phyloP scores from a whole-genome alignment of 331 rosid species.

The Malus hybrid region DNA sequence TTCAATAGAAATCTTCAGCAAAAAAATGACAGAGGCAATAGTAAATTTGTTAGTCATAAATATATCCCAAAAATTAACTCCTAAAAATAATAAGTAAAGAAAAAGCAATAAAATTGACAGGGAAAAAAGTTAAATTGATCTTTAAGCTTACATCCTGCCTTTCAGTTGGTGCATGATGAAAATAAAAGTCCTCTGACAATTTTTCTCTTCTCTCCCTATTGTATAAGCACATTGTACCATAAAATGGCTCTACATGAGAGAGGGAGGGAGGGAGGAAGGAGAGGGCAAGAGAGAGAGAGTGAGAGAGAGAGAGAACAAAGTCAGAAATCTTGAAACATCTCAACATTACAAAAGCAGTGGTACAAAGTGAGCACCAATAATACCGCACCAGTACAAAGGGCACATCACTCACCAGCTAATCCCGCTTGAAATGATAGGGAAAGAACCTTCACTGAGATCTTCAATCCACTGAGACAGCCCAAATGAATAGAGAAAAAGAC shows the following conservation, averaged over 20 bases:
- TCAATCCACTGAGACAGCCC: constrained; percentile 68
- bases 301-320: neutral
- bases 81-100: neutral
- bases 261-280: neutral
- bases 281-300: neutral
- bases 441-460: constrained; percentile 87
- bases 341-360: constrained; percentile 9
- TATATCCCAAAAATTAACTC: neutral
- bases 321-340: constrained; percentile 35
- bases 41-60: constrained; percentile 5
- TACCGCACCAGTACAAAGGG: constrained; percentile 10
- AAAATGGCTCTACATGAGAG: constrained; percentile 73
- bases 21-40: constrained; percentile 12
- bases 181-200: constrained; percentile 88
- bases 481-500: constrained; percentile 16
- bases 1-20: constrained; percentile 47
- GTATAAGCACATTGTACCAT: constrained; percentile 94
- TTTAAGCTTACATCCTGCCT: constrained; percentile 61
- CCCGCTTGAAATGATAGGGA: constrained; percentile 85
- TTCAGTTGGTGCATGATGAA: constrained; percentile 63
- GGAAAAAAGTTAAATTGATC: neutral
- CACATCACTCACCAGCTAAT: constrained; percentile 61
- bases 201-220: constrained; percentile 96
- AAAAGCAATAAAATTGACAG: neutral
- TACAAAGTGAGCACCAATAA: constrained; percentile 16